These are phyloP conservation scores for Pyrus hybrid DNA, from an alignment of 331 rosid species.

Conservation along the genomic window DNA sequence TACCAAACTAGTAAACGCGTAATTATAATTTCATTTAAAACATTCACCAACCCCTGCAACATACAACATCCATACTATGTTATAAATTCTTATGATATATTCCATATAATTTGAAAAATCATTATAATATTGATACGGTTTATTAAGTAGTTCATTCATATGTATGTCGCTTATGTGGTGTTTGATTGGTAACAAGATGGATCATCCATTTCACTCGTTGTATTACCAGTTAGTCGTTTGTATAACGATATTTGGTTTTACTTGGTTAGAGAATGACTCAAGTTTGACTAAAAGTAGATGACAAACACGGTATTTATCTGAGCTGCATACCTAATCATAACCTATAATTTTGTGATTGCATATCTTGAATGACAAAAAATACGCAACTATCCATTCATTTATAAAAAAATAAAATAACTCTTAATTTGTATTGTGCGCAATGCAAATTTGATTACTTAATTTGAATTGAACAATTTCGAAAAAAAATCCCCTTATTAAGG, in stretches of 20 bases:
- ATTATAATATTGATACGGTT: too few relatives aligned
- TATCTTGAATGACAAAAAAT: too few relatives aligned
- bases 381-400: too few relatives aligned
- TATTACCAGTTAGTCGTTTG: not conserved
- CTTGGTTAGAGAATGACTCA: not conserved
- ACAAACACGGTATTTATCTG: accelerated
- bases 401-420: too few relatives aligned
- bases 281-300: too few relatives aligned
- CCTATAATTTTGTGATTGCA: too few relatives aligned
- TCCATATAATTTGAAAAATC: not conserved
- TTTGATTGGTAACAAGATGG: too few relatives aligned
- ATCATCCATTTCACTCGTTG: too few relatives aligned
- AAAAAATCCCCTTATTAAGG: not conserved
- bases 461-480: too few relatives aligned
- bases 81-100: not conserved
- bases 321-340: not conserved
- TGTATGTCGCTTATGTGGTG: not conserved
- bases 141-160: not conserved
- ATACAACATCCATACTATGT: not conserved
- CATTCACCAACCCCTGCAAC: not conserved
- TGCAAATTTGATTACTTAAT: too few relatives aligned
- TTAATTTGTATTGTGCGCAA: too few relatives aligned
- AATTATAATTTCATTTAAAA: not conserved
- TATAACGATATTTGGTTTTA: too few relatives aligned
- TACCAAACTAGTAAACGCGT: not conserved